Evolutionary conservation across 208 protist genomes (phyloP), one percentile per base, ranked within the genome.

Genomic region (Porcisia deanei): DNA sequence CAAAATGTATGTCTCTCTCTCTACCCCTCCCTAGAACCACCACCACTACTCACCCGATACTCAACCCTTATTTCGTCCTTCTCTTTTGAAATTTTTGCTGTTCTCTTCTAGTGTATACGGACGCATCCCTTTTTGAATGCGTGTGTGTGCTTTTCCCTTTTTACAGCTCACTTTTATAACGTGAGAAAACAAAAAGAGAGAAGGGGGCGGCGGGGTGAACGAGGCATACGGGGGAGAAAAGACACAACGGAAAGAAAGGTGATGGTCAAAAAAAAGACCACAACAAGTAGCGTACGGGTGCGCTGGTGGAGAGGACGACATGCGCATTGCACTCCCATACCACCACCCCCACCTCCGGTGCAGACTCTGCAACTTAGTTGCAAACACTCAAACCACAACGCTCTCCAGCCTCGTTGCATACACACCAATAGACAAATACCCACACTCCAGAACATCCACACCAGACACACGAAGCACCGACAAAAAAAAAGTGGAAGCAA

Each of bases 401-500:
- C 63, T 6, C n/a, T 8, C 37, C 14, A 49, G 7, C 45, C 30
- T 25, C 20, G 22, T 6, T 20, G 22, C 41, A 47, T 52, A 43
- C 63, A 71, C 25, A 41, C 25, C 41, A 22, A 60, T 12, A 71
- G 47, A 37, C 66, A 37, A 20, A 41, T 57, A 57, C 30, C 49
- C 45, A 57, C 34, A 57, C 66, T 16, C 66, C n/a, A 25, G 18
- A n/a, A 20, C 39, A 49, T 67, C 63, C 63, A 67, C 71, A 49
- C 41, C 63, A 47, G 22, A 37, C 41, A 67, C 6, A 37, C 47
- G 63, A 37, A 34, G 25, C 14, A 16, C 7, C 41, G 25, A 52
- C 7, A 43, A 59, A 22, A 63, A 63, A 63, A 22, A 30, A 30
- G 30, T 37, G 30, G n/a, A 75, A 75, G 34, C 8, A 47, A 20